Base-by-base conservation (phyloP, 1,139 yeast species). In the Wickerhamiella pararugosa region DNA sequence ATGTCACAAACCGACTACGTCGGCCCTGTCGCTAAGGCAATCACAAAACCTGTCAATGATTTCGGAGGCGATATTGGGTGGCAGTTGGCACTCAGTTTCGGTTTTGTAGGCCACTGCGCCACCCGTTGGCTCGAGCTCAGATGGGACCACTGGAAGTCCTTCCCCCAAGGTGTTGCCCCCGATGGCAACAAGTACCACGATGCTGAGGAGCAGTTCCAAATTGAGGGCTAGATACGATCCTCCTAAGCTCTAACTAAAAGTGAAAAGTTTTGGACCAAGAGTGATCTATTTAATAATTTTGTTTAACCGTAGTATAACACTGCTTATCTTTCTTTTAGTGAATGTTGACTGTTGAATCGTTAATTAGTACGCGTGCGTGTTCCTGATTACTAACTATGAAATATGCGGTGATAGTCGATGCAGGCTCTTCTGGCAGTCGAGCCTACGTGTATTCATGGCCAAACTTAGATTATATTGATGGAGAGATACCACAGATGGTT, bases 31-130 rank as follows among this genome's bases (percentile, higher is more conserved):
- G 90, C 76, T 36, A 58, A 53, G 37, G 51, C 61, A 48, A 76
- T 82, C 54, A 15, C 21, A 15, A 15, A 15, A 15, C 21, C 92
- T 45, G 66, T 57, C 2, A 49, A 50, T 3, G 46, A 45, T 1
- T 66, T 46, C 50, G 92, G 93, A 55, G 95, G 87, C 51, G 96
- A 86, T 60, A 71, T 86, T 54, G 95, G 94, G 33, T 82, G 82
- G 54, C 94, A 82, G 64, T 66, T 87, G 49, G 83, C 79, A 33
- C 70, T 72, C 39, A 37, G 41, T 4, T 86, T 86, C 59, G 66
- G 92, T 11, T 76, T 79, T 51, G 58, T 83, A 48, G 78, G 71
- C 21, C 81, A 64, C 62, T 73, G 76, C 55, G 37, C 67, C 32
- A 61, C 70, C 35, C 72, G 96, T 61, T 79, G 79, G 47, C 57